phyloP scores from a whole-genome alignment of 2,329 filamentous ascomycete genomes.

The Cryphonectria nitschkei region DNA sequence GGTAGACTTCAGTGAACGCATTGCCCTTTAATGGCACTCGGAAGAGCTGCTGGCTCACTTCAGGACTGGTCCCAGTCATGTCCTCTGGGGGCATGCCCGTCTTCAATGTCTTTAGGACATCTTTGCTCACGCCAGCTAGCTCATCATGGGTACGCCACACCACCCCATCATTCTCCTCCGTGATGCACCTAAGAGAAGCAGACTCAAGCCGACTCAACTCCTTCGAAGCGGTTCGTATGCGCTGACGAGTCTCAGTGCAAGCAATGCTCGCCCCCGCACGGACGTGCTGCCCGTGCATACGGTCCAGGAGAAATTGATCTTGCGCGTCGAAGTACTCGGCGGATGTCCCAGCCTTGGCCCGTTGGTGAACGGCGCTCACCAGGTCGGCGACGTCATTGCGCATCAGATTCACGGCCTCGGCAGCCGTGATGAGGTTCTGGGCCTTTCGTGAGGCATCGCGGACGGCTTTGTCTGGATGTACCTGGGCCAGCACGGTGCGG shows the following conservation, averaged over 20 bases:
- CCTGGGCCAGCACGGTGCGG: neutral
- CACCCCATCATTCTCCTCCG: neutral
- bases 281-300: neutral
- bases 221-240: neutral
- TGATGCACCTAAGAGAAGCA: neutral
- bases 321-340: neutral
- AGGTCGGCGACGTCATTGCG: neutral
- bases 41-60: neutral
- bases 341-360: neutral
- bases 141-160: neutral
- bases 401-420: neutral
- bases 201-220: neutral
- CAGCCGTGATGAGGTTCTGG: neutral
- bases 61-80: neutral
- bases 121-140: neutral
- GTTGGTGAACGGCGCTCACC: neutral
- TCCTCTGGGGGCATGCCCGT: neutral
- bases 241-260: neutral
- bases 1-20: neutral
- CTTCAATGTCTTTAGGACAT: neutral
- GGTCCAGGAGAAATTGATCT: neutral
- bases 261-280: neutral
- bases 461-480: neutral
- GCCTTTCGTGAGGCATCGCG: constrained; percentile 1
- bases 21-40: neutral